Evolutionary conservation across 306 rosid species (phyloP).

Genomic region (Acacia melanoxylon): DNA sequence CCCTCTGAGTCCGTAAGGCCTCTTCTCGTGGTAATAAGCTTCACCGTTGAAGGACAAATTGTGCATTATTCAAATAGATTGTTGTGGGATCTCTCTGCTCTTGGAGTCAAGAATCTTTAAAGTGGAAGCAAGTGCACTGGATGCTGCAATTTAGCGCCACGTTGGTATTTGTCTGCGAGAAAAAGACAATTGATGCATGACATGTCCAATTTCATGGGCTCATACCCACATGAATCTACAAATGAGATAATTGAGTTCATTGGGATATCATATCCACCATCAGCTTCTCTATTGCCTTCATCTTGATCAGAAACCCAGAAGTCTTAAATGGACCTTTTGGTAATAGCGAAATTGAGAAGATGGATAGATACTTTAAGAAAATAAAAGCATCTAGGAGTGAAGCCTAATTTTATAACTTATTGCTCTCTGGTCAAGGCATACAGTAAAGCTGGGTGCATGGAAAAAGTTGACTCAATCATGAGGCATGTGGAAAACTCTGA

Average conservation of each 20-base stretch:
- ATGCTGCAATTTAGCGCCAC: constrained; percentile 36
- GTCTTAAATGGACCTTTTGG: too few relatives aligned
- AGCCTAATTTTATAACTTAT: constrained; percentile 79
- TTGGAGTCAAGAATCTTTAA: constrained; percentile 52
- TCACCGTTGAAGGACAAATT: constrained; percentile 58
- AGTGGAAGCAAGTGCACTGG: constrained; percentile 55
- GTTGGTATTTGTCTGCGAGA: too few relatives aligned
- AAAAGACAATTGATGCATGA: too few relatives aligned
- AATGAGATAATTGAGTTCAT: too few relatives aligned
- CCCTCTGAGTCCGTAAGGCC: too few relatives aligned
- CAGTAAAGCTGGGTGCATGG: constrained; percentile 57
- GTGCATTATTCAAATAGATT: constrained; percentile 45
- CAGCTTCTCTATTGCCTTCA: too few relatives aligned
- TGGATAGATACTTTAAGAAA: constrained; percentile 62
- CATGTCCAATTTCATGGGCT: too few relatives aligned
- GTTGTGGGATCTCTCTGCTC: constrained; percentile 49
- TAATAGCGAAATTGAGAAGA: constrained; percentile 56
- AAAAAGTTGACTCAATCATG: constrained; percentile 70
- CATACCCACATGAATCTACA: too few relatives aligned
- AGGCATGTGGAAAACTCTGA: constrained; percentile 82
- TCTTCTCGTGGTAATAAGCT: constrained; percentile 35
- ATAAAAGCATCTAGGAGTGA: constrained; percentile 85
- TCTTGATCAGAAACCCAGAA: too few relatives aligned
- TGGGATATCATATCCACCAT: too few relatives aligned
- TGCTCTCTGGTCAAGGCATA: constrained; percentile 85